Evolutionary conservation across 106 monocot species (phyloP).

Genomic region (Triglochin maritima): DNA sequence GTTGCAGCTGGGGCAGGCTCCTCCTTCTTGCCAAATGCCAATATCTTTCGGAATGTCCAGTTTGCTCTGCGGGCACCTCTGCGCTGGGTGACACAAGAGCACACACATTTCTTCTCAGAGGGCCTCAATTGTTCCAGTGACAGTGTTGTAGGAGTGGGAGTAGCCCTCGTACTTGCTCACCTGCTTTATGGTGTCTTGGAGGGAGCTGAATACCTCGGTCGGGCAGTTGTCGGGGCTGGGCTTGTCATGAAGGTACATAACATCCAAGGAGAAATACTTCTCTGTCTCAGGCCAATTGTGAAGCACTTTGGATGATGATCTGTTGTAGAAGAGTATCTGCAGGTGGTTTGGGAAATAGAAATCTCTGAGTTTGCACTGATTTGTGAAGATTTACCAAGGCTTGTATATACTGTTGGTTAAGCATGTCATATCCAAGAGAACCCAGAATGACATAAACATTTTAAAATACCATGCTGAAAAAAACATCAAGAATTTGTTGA

Average conservation of each 20-base stretch:
- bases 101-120: constrained; percentile 48
- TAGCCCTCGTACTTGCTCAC: constrained; percentile 87
- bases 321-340: constrained; percentile 85
- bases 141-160: neutral
- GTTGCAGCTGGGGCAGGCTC: constrained; percentile 6
- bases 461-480: too few relatives aligned
- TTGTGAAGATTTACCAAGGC: too few relatives aligned
- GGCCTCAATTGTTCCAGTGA: constrained; percentile 66
- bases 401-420: neutral
- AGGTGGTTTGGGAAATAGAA: neutral
- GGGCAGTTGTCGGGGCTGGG: constrained; percentile 85
- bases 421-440: too few relatives aligned
- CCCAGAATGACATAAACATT: too few relatives aligned
- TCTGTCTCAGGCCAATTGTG: constrained; percentile 63
- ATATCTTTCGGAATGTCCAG: constrained; percentile 69
- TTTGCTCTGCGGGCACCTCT: constrained; percentile 72
- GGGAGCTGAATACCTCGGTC: constrained; percentile 64
- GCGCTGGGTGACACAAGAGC: constrained; percentile 70
- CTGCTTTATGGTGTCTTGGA: constrained; percentile 77
- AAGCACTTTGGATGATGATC: constrained; percentile 54
- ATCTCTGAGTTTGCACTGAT: too few relatives aligned
- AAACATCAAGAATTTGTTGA: too few relatives aligned
- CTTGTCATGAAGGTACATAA: constrained; percentile 86
- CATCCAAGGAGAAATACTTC: constrained; percentile 80
- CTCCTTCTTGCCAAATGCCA: constrained; percentile 40